Evolutionary conservation across 1,284 basidiomycete species (phyloP), one percentile per base, ranked within the genome.

Genomic region (Ganoderma leucocontextum): DNA sequence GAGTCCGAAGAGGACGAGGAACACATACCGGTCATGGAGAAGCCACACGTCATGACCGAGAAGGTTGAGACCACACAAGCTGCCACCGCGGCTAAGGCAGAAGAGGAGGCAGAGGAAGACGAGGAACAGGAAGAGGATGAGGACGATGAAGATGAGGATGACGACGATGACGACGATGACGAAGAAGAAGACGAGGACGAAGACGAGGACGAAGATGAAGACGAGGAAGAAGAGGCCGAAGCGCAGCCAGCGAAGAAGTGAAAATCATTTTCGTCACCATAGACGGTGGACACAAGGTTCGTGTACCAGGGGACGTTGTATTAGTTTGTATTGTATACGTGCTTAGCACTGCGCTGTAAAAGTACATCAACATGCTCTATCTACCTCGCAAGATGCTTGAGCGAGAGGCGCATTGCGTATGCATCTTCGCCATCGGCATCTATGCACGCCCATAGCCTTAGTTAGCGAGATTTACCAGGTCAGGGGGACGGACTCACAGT

Each of bases 391-490:
- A 76, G 68, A 49, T 79, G 72, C 71, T 87, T 85, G 67, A 94
- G 81, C 4, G 84, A 84, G 60, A 94, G 85, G 49, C 89, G 87
- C 95, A 97, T 97, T 2, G 93, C 91, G 76, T 94, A 96, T 42
- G 96, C 95, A 74, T 97, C 95, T 81, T 97, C 95, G 10, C 95
- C 95, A 76, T 97, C 95, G 4, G 94, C 95, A 82, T 97, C 95
- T 96, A 72, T 42, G n/a, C 70, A 13, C 10, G 10, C 47, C 49
- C 62, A n/a, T 4, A 13, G 10, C 4, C 38, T 41, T 35, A 44
- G 17, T 52, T 66, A 35, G 41, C 33, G 25, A 33, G 2, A 13
- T 22, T 10, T n/a, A 62, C 36, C 6, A 22, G 42, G 35, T 17
- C 1, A 10, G 15, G 2, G 29, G 25, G 17, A n/a, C 7, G 33